Percentiles rank a stretch among this genome's conserved stretches.
Evolutionary conservation across 2,329 filamentous ascomycete genomes (phyloP).

Genomic region (Calonectria pteridis): DNA sequence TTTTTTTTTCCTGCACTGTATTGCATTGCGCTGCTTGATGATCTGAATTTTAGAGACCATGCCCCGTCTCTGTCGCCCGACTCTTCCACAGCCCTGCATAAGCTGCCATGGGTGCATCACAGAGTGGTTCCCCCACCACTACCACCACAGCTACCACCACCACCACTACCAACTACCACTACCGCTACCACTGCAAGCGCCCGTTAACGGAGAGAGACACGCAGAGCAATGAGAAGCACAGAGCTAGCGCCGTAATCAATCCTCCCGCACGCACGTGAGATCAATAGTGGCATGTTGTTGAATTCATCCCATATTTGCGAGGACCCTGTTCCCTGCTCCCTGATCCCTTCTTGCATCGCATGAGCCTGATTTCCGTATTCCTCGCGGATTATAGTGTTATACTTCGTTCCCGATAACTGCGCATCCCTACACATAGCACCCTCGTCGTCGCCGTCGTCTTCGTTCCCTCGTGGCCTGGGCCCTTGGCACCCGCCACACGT

Average conservation of each 20-base stretch:
- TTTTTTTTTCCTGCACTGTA: too few relatives aligned
- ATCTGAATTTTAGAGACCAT: neutral
- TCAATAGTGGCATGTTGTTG: neutral
- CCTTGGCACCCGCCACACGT: neutral
- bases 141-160: neutral
- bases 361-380: neutral
- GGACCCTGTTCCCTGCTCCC: neutral
- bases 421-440: neutral
- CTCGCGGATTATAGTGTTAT: neutral
- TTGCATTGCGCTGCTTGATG: neutral
- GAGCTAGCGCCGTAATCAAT: neutral
- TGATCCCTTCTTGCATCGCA: neutral
- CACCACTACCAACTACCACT: neutral
- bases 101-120: neutral
- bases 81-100: neutral
- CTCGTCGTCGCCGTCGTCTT: neutral
- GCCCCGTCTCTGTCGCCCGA: neutral
- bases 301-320: neutral
- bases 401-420: neutral
- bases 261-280: neutral
- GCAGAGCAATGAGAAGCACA: neutral
- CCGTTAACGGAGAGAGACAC: neutral
- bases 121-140: neutral
- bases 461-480: neutral
- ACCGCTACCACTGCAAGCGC: neutral